phyloP scores from a whole-genome alignment of 805 yeast species.

The Saccharomycopsis sp. region DNA sequence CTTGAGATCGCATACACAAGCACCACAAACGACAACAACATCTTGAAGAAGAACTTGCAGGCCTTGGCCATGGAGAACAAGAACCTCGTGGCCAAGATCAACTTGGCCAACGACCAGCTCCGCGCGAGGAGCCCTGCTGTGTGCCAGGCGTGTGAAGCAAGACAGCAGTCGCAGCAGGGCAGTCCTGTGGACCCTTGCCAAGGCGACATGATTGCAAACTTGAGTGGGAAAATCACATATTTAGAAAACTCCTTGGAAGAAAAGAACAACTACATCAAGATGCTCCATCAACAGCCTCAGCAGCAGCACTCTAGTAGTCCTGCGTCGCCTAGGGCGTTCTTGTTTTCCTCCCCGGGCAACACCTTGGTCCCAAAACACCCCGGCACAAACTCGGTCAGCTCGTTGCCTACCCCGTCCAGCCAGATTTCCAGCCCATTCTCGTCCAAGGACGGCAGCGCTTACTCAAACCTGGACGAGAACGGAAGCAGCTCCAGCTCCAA shows the following conservation, averaged over 20 bases:
- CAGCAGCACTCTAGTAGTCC: background rate
- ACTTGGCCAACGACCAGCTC: background rate
- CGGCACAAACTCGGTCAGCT: constrained; percentile 1
- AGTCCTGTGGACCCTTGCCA: background rate
- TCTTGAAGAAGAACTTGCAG: constrained; percentile 17
- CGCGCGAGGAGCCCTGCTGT: background rate
- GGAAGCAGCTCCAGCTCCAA: background rate
- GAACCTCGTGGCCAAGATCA: background rate
- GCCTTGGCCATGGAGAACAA: constrained; percentile 9
- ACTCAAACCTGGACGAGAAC: background rate
- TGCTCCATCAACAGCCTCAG: background rate
- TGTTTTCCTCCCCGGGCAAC: no score
- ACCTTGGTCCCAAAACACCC: no score
- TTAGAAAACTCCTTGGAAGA: constrained; percentile 11
- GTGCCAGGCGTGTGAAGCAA: constrained; percentile 3
- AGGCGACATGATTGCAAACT: constrained; percentile 5
- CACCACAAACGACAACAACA: constrained; percentile 12
- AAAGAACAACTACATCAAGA: constrained; percentile 1
- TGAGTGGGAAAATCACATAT: constrained; percentile 10
- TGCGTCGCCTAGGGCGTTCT: no score
- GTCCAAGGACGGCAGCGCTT: background rate
- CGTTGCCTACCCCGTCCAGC: constrained; percentile 21
- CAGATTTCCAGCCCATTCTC: constrained; percentile 21
- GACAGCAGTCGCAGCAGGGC: background rate
- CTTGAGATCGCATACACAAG: constrained; percentile 33